Conservation (phyloP, 192 early-diverging fungal genomes). For the Coemansia biformis region DNA sequence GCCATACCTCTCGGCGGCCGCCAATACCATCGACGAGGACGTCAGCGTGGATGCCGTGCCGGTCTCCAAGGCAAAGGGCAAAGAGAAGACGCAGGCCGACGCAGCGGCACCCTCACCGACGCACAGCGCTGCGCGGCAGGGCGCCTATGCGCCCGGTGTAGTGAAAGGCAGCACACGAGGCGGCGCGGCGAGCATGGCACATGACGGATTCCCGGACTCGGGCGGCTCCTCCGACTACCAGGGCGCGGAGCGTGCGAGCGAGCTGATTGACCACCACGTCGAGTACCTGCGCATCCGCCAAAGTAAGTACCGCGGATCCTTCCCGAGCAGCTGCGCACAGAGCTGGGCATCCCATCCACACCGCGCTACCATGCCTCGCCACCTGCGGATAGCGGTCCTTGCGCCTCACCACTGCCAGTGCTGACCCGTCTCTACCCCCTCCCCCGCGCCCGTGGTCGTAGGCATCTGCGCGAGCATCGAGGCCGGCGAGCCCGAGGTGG, state of each 20-base stretch:
- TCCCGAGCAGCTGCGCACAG: too few species aligned
- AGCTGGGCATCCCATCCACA: too few species aligned
- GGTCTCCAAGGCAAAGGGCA: constrained; percentile 4
- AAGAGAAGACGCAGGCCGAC: not conserved
- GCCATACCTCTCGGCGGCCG: constrained; percentile 17
- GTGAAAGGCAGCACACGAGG: not conserved
- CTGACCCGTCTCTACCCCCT: constrained; percentile 1
- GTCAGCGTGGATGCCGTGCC: constrained; percentile 1
- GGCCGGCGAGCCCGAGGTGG: constrained; percentile 36
- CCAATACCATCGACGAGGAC: constrained; percentile 4
- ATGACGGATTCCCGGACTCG: not conserved
- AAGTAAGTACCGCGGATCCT: constrained; percentile 17
- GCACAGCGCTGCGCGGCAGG: not conserved
- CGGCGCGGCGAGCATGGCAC: not conserved
- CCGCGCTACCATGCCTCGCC: too few species aligned
- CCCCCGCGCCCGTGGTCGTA: constrained; percentile 5
- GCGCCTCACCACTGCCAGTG: not conserved
- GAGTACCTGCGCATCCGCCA: constrained; percentile 43
- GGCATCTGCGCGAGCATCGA: constrained; percentile 42
- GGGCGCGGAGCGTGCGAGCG: constrained; percentile 19
- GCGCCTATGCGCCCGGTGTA: not conserved
- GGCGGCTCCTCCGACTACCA: not conserved
- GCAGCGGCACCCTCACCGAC: not conserved
- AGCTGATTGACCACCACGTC: constrained; percentile 42
- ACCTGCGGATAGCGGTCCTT: too few species aligned